Evolutionary conservation across 2,329 filamentous ascomycete species (phyloP).

Genomic region (Mycosphaerella sp.): DNA sequence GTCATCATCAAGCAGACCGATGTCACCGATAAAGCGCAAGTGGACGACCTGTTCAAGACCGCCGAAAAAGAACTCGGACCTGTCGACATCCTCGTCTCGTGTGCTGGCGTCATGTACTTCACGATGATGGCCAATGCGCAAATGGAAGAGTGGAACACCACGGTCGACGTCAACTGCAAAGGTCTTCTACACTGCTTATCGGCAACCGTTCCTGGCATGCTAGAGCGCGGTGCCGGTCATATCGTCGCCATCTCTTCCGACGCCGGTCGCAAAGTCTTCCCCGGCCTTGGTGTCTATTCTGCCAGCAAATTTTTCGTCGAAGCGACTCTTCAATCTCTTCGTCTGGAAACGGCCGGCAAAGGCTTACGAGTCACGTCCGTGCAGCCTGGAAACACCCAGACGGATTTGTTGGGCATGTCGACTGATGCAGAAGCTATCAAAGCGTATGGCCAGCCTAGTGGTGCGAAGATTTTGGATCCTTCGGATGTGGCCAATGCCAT

Average conservation of each 20-base stretch:
- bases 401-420: conserved; percentile 66
- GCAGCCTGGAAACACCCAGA: conserved; percentile 71
- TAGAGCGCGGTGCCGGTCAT: conserved; percentile 62
- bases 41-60: conserved; percentile 58
- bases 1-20: conserved; percentile 66
- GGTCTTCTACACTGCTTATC: conserved; percentile 68
- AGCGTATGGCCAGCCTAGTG: conserved; percentile 69
- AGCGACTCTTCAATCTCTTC: conserved; percentile 67
- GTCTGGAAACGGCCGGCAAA: conserved; percentile 67
- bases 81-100: conserved; percentile 72
- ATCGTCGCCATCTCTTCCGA: conserved; percentile 78
- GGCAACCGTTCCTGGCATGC: conserved; percentile 64
- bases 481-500: conserved; percentile 68
- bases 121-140: conserved; percentile 77
- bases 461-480: conserved; percentile 67
- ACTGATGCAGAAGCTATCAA: conserved; percentile 70
- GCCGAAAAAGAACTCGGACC: conserved; percentile 60
- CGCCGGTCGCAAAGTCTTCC: conserved; percentile 74
- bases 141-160: conserved; percentile 71
- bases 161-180: conserved; percentile 82
- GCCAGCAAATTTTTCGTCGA: conserved; percentile 83
- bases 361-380: conserved; percentile 68
- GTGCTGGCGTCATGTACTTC: conserved; percentile 82
- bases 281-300: conserved; percentile 74
- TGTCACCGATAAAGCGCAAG: conserved; percentile 60